Percentiles rank a stretch among this genome's conserved stretches.
phyloP scores from a whole-genome alignment of 495 filamentous ascomycete species.

The Lasiosphaeriaceae sp. region DNA sequence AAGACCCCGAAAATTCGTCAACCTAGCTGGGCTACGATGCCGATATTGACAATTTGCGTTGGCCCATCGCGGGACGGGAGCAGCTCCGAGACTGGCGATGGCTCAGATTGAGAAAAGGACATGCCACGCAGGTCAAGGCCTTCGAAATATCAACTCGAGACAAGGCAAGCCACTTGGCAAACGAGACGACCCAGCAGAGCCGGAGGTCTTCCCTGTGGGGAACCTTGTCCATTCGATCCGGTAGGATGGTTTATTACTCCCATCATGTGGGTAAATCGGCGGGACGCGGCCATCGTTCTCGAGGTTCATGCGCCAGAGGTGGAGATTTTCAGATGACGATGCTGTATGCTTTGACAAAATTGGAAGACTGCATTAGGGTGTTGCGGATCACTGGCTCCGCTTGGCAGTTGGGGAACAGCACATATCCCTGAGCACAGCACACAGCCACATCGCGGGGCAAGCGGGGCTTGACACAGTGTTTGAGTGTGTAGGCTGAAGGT shows the following conservation, averaged over 20 bases:
- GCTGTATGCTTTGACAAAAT: neutral
- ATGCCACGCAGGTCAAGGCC: too few species aligned
- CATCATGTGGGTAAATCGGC: slow-evolving; percentile 3
- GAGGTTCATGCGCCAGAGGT: slow-evolving; percentile 5
- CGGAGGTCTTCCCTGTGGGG: neutral
- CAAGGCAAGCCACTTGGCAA: neutral
- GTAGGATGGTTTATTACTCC: neutral
- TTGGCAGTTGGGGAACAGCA: too few species aligned
- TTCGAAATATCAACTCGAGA: too few species aligned
- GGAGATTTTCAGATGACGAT: neutral
- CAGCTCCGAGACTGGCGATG: neutral
- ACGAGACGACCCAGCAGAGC: neutral
- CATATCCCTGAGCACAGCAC: too few species aligned
- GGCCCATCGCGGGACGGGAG: neutral
- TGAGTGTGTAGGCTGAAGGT: too few species aligned
- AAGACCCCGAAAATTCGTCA: neutral
- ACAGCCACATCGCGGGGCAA: neutral
- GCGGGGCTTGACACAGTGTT: too few species aligned
- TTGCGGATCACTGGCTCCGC: neutral
- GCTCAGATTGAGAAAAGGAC: too few species aligned
- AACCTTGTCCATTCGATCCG: neutral
- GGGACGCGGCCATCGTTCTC: neutral
- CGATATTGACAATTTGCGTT: slow-evolving; percentile 3
- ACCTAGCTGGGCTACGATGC: neutral
- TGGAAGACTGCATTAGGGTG: neutral